phyloP scores from a whole-genome alignment of 2,329 filamentous ascomycete species.

The Fusarium ambrosium region DNA sequence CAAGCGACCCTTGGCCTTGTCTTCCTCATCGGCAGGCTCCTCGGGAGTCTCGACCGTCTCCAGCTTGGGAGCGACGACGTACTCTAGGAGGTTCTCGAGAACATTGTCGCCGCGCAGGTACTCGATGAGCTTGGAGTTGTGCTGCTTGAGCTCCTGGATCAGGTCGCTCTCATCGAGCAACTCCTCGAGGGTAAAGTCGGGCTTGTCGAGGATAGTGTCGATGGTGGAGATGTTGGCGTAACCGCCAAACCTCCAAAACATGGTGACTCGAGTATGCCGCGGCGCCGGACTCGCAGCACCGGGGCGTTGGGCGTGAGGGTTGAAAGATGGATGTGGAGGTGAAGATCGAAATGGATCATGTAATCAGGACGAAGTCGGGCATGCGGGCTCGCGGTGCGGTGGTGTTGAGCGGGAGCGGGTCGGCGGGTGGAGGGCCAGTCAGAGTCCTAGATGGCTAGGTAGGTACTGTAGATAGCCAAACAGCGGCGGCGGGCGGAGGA shows the following conservation, averaged over 20 bases:
- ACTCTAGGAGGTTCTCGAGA: slow-evolving; percentile 87
- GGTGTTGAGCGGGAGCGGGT: slow-evolving; percentile 35
- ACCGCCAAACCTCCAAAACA: slow-evolving; percentile 99
- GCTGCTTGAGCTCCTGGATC: slow-evolving; percentile 97
- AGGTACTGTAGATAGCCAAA: neutral
- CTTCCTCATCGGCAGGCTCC: slow-evolving; percentile 66
- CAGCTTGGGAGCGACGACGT: slow-evolving; percentile 86
- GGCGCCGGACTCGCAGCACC: slow-evolving; percentile 52
- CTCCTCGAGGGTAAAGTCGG: slow-evolving; percentile 95
- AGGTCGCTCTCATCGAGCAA: slow-evolving; percentile 95
- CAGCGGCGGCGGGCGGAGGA: slow-evolving; percentile 6
- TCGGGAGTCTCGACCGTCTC: slow-evolving; percentile 67
- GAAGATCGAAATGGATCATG: slow-evolving; percentile 46
- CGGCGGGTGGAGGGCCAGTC: slow-evolving; percentile 30
- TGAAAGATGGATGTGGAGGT: slow-evolving; percentile 33
- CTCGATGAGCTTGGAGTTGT: slow-evolving; percentile 97
- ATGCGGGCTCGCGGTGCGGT: slow-evolving; percentile 11
- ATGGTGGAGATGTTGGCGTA: slow-evolving; percentile 98
- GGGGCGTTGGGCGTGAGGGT: slow-evolving; percentile 40
- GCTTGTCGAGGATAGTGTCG: slow-evolving; percentile 96
- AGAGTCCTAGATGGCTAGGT: slow-evolving; percentile 1
- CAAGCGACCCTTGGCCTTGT: slow-evolving; percentile 60
- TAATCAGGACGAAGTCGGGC: slow-evolving; percentile 42
- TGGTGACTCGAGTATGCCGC: slow-evolving; percentile 68
- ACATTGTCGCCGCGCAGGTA: slow-evolving; percentile 91